Evolutionary conservation across 176 grass and related monocot genomes (phyloP), one percentile per base, ranked within the genome.

Genomic region (Typha latifolia): DNA sequence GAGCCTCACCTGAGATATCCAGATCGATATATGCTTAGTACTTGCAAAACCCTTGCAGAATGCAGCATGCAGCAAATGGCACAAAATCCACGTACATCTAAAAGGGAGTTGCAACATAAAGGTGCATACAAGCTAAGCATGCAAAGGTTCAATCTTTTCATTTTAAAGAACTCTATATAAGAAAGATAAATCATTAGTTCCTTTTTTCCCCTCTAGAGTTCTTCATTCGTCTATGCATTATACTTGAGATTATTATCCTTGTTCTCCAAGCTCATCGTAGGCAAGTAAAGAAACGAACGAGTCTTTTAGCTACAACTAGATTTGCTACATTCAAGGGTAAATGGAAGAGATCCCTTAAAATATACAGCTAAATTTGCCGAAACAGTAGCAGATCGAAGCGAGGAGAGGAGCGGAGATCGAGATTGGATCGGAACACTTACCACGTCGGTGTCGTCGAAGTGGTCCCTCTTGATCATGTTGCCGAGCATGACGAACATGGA

Each of bases 401-500:
- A 61, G 32, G 59, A 48, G 15, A 37, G 1, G 12, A 4, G 48
- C 27, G 12, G 14, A n/a, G 5, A 53, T 14, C 2, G 10, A 20
- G 23, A 32, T 31, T 7, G 7, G 15, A 52, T 51, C 16, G 16
- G 16, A 11, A 57, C n/a, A 57, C n/a, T 12, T 0, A 57, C 53
- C 66, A 83, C 81, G 71, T 83, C 75, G 26, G 69, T 32, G 23
- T 68, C 52, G 43, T 83, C 81, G 75, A 96, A 90, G 74, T 96
- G 87, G 53, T 96, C 91, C 65, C 70, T 74, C 67, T 73, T 81
- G 79, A 96, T 88, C 84, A 88, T 91, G 75, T 96, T 90, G 49
- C 87, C 84, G 63, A 96, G 77, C 91, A 96, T 88, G 66, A 84
- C 55, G 73, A 96, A 96, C 91, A 96, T 96, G 87, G 87, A 83